A percentile compares a stretch with the other conserved stretches of the same genome.
Conservation (phyloP, 2,329 filamentous ascomycete species). For the Plectosphaerella plurivora region DNA sequence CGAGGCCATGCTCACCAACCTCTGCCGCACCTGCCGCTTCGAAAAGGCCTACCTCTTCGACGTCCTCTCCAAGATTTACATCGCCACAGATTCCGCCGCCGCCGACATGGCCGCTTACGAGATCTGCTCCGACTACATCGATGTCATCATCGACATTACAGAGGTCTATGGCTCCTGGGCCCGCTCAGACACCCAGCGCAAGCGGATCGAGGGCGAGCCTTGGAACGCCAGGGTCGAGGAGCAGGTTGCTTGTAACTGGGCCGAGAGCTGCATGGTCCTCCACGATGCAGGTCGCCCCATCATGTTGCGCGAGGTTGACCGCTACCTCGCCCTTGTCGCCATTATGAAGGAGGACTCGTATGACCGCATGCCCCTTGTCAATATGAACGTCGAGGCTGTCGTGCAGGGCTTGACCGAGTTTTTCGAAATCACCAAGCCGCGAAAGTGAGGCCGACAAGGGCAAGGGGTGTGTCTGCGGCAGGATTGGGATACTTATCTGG, state of each 20-base stretch:
- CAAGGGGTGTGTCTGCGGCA: background rate
- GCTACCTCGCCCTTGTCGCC: constrained; percentile 75
- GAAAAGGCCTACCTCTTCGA: constrained; percentile 99
- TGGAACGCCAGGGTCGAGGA: constrained; percentile 61
- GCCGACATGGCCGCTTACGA: constrained; percentile 96
- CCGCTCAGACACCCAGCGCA: constrained; percentile 49
- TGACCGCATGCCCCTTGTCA: constrained; percentile 78
- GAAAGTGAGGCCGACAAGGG: constrained; percentile 23
- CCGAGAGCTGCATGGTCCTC: constrained; percentile 65
- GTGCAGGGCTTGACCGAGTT: constrained; percentile 76
- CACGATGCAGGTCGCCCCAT: constrained; percentile 61
- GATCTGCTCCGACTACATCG: constrained; percentile 97
- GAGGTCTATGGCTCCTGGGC: constrained; percentile 85
- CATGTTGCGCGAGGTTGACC: constrained; percentile 65
- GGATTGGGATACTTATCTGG: background rate
- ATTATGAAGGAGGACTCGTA: constrained; percentile 84
- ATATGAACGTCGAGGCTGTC: constrained; percentile 81
- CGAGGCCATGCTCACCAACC: constrained; percentile 88
- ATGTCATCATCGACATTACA: constrained; percentile 94
- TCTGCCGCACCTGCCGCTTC: constrained; percentile 90
- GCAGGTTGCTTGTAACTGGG: constrained; percentile 61
- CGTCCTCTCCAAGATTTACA: constrained; percentile 96
- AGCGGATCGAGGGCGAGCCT: constrained; percentile 53
- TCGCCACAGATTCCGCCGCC: constrained; percentile 89
- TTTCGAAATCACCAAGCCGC: constrained; percentile 66